Conservation (phyloP, 2,329 filamentous ascomycete species). For the Diplodia intermedia region DNA sequence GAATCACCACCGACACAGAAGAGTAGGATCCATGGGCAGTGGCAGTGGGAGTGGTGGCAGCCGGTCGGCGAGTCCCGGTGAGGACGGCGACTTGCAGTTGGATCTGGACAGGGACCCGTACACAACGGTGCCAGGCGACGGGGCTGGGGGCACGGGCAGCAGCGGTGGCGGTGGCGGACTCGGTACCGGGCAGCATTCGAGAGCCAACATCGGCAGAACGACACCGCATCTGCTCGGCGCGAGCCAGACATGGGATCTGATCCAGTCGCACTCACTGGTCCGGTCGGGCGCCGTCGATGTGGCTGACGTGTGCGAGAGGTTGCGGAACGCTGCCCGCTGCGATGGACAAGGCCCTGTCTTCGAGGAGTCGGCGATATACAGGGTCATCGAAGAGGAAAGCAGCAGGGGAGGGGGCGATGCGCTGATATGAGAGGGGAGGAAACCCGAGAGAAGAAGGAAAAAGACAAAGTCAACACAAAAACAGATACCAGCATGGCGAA, state of each 20-base stretch:
- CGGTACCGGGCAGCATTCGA: constrained; percentile 54
- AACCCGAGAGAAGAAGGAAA: background rate
- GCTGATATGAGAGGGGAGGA: constrained; percentile 59
- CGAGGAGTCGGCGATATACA: constrained; percentile 73
- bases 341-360: constrained; percentile 89
- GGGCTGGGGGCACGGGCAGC: background rate
- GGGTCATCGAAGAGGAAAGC: constrained; percentile 77
- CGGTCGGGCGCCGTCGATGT: constrained; percentile 81
- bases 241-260: constrained; percentile 86
- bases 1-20: background rate
- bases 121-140: constrained; percentile 6
- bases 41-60: background rate
- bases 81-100: background rate
- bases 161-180: background rate
- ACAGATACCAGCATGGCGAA: background rate
- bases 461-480: background rate
- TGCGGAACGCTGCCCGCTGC: constrained; percentile 78
- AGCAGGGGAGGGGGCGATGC: constrained; percentile 76
- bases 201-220: constrained; percentile 37
- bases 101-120: constrained; percentile 20
- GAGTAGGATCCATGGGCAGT: background rate
- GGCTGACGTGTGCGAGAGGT: constrained; percentile 76
- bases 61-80: background rate
- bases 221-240: constrained; percentile 65
- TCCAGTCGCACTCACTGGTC: constrained; percentile 80